These are phyloP conservation scores for Chaetomiaceae sp. DNA, from an alignment of 2,329 filamentous ascomycete species.

Conservation along the genomic window DNA sequence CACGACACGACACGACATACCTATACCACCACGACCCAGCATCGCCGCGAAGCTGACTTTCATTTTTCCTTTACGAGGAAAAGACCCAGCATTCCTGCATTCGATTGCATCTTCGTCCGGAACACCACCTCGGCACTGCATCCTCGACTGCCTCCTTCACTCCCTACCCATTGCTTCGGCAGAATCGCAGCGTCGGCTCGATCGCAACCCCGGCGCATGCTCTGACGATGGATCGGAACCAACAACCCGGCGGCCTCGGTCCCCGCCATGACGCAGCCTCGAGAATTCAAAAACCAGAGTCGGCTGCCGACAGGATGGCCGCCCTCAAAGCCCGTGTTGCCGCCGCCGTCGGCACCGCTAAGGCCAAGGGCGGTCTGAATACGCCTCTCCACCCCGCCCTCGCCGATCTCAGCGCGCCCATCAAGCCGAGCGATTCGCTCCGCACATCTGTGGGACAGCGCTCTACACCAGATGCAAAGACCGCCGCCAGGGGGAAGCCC, in stretches of 20 bases:
- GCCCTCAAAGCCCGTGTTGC: conserved; percentile 76
- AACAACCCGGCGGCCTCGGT: conserved; percentile 47
- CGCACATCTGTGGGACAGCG: conserved; percentile 10
- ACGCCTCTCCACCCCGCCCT: conserved; percentile 75
- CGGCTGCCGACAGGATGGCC: conserved; percentile 62
- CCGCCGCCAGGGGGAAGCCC: conserved; percentile 31
- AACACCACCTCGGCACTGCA: too few relatives aligned
- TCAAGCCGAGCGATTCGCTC: conserved; percentile 18
- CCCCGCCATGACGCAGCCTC: conserved; percentile 52
- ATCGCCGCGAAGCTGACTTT: too few relatives aligned
- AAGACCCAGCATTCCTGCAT: too few relatives aligned
- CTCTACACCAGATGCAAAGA: conserved; percentile 25
- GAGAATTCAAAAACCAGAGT: conserved; percentile 51
- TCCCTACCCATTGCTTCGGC: too few relatives aligned
- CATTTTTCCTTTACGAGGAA: too few relatives aligned
- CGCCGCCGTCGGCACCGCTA: conserved; percentile 61
- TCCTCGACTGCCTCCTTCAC: too few relatives aligned
- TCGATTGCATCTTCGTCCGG: too few relatives aligned
- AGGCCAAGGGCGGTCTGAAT: conserved; percentile 62
- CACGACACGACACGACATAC: too few relatives aligned
- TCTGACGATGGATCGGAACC: conserved; percentile 47
- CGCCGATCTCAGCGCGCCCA: conserved; percentile 43
- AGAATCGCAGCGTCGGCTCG: too few relatives aligned
- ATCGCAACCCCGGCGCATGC: conserved; percentile 7
- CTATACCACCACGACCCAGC: too few relatives aligned